These are phyloP conservation scores for Drechslerella dactyloides DNA, from an alignment of 2,329 filamentous ascomycete genomes.

Conservation along the genomic window DNA sequence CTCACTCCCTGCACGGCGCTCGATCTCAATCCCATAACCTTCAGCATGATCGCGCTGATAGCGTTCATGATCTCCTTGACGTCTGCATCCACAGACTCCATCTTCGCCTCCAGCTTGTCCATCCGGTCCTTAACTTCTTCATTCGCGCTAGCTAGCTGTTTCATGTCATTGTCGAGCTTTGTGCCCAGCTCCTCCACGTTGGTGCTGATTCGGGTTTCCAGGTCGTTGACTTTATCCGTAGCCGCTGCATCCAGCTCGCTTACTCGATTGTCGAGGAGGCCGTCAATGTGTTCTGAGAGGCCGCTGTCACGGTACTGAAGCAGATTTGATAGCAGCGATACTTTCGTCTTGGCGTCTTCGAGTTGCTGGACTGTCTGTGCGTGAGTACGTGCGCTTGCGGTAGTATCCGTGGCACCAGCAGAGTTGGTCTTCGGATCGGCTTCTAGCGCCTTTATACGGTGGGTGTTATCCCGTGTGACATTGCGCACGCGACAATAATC, in stretches of 20 bases:
- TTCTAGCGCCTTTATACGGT: slow-evolving; percentile 24
- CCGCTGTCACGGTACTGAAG: too few relatives aligned
- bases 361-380: too few relatives aligned
- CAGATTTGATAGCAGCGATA: too few relatives aligned
- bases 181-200: neutral
- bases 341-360: neutral
- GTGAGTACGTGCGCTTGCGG: too few relatives aligned
- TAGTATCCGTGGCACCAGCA: too few relatives aligned
- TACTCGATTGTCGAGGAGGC: neutral
- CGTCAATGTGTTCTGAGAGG: neutral
- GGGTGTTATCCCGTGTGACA: slow-evolving; percentile 6
- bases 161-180: slow-evolving; percentile 1
- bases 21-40: slow-evolving; percentile 15
- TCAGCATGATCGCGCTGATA: slow-evolving; percentile 24
- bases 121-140: slow-evolving; percentile 12
- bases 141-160: neutral
- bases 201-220: neutral
- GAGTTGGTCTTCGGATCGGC: neutral
- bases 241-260: neutral
- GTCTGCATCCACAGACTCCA: slow-evolving; percentile 28
- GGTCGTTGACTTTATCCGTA: neutral
- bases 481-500: slow-evolving; percentile 23
- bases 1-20: neutral
- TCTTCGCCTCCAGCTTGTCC: slow-evolving; percentile 23
- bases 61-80: slow-evolving; percentile 41